Evolutionary conservation across 805 yeast species (phyloP), one percentile per base, ranked within the genome.

Genomic region (Groenewaldozyma tartarivorans): DNA sequence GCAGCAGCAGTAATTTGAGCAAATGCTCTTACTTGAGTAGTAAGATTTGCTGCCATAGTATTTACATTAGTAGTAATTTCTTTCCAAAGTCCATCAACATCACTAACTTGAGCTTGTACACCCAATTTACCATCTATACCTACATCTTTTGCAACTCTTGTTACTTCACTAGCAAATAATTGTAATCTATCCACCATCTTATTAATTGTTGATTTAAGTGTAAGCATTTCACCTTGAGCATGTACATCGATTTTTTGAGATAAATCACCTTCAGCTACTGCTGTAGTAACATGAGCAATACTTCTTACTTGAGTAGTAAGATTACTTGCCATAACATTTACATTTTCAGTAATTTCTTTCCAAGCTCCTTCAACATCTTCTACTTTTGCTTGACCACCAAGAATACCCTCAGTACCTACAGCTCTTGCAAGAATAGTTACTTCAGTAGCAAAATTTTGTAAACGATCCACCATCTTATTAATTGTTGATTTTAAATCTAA

Each of bases 1-100:
- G 94, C 95, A 21, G 95, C 92, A 20, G 92, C 94, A 0, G 95
- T 85, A 53, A 85, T 85, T 58, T 85, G 94, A 30, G 94, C 94
- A 66, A 85, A 85, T 0, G 94, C 95, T 62, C 95, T 74, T 55
- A 85, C 95, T 64, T 85, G 95, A 1, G 94, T 80, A 0, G 95
- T 85, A 58, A 85, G 72, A 58, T 85, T 85, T n/a, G 90, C 78
- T 39, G 95, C 95, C 95, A 85, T 85, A 19, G 90, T 84, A 57
- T 85, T 85, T 49, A 85, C 95, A 62, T 85, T 85, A 16, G 92
- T 82, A 20, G 94, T 85, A 54, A 85, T 85, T 53, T 83, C 94
- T 55, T 81, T 84, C 95, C 95, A 85, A 45, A 84, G 63, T 2
- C 95, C 95, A 60, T 84, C 94, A 18, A 85, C 94, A 64, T 85